phyloP scores from a whole-genome alignment of 1,284 basidiomycete genomes.

The Laetiporus sulphureus region DNA sequence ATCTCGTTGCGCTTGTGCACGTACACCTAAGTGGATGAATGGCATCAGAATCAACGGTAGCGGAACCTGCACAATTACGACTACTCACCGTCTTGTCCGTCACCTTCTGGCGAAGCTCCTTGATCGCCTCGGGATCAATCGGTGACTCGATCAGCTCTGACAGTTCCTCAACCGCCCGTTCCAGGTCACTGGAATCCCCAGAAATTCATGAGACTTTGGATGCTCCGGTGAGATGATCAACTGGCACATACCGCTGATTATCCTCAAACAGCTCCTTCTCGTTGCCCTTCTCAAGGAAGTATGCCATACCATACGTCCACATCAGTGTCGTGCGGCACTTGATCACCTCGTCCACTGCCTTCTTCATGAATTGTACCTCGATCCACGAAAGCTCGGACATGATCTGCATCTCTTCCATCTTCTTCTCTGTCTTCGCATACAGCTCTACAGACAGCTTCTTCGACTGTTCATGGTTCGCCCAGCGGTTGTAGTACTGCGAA shows the following conservation, averaged over 20 bases:
- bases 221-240: background rate
- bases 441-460: constrained; percentile 92
- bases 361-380: constrained; percentile 98
- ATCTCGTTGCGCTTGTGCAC: constrained; percentile 96
- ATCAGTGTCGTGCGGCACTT: constrained; percentile 94
- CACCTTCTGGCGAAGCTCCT: constrained; percentile 81
- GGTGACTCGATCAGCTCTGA: constrained; percentile 89
- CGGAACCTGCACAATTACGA: background rate
- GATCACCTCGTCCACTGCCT: constrained; percentile 88
- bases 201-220: constrained; percentile 2
- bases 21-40: constrained; percentile 59
- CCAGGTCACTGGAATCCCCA: constrained; percentile 77
- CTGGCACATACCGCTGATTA: constrained; percentile 71
- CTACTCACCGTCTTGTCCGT: constrained; percentile 80
- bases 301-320: constrained; percentile 99
- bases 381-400: constrained; percentile 93
- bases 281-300: constrained; percentile 85
- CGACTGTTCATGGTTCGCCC: constrained; percentile 98
- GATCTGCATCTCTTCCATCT: constrained; percentile 99
- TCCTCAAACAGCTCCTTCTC: constrained; percentile 96
- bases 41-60: constrained; percentile 23
- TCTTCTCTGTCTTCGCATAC: constrained; percentile 94
- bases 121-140: constrained; percentile 81
- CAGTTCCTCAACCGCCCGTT: constrained; percentile 91
- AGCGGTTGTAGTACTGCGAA: constrained; percentile 90